Conservation (phyloP, 1,139 yeast genomes). For the Scheffersomyces quercinus region DNA sequence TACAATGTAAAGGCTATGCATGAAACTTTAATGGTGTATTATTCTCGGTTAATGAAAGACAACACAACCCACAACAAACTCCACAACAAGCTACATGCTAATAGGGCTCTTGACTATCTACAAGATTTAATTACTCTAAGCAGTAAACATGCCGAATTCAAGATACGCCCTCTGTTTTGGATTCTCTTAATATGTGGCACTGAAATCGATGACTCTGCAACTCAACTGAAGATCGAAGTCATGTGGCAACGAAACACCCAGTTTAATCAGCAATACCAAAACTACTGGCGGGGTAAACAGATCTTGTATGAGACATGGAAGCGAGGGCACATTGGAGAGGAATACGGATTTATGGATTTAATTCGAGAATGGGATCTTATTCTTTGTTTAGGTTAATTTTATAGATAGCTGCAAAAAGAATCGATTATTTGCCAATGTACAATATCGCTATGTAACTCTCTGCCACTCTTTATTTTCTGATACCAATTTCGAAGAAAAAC, state of each 20-base stretch:
- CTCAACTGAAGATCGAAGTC: conserved; percentile 28
- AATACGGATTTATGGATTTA: conserved; percentile 53
- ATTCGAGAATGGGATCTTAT: conserved; percentile 55
- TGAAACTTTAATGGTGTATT: conserved; percentile 45
- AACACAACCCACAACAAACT: conserved; percentile 32
- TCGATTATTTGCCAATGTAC: no score
- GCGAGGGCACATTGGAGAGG: conserved; percentile 41
- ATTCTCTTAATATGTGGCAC: conserved; percentile 49
- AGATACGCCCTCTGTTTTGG: conserved; percentile 47
- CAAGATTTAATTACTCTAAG: conserved; percentile 24
- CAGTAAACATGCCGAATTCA: conserved; percentile 4
- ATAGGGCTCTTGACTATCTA: conserved; percentile 31
- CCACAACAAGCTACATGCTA: conserved; percentile 20
- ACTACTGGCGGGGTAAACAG: conserved; percentile 56
- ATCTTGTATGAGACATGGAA: conserved; percentile 55
- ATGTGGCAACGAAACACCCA: conserved; percentile 28
- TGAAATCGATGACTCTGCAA: conserved; percentile 30
- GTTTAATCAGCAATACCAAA: conserved; percentile 21
- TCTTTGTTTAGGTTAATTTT: conserved; percentile 31
- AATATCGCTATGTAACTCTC: no score
- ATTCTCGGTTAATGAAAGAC: conserved; percentile 45
- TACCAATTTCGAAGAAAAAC: no score
- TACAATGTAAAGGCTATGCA: conserved; percentile 43
- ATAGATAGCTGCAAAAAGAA: no score
- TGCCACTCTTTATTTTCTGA: no score